Evolutionary conservation across 2,329 filamentous ascomycete genomes (phyloP).

Genomic region (Colletotrichum sp.): DNA sequence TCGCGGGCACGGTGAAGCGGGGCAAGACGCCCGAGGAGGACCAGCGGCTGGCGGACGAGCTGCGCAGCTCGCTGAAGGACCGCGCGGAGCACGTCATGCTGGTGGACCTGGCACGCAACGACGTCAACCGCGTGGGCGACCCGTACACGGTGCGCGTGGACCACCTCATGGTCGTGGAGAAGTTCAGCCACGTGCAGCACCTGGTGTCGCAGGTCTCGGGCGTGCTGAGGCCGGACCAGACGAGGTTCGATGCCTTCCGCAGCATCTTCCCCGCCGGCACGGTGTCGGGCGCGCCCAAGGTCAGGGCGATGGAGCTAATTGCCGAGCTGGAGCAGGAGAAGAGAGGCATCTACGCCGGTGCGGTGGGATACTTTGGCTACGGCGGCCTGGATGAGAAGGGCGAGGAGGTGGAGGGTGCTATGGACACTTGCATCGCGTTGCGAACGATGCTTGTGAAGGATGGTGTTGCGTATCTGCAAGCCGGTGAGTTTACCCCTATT

Average conservation of each 20-base stretch:
- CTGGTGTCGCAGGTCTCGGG: slow-evolving; percentile 95
- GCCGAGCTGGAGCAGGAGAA: slow-evolving; percentile 94
- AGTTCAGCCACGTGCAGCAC: slow-evolving; percentile 97
- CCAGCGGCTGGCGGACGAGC: slow-evolving; percentile 75
- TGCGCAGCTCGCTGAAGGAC: slow-evolving; percentile 85
- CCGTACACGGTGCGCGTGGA: slow-evolving; percentile 90
- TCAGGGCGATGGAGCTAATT: slow-evolving; percentile 96
- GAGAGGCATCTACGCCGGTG: slow-evolving; percentile 92
- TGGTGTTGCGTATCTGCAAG: slow-evolving; percentile 88
- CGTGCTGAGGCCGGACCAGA: slow-evolving; percentile 80
- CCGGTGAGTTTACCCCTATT: slow-evolving; percentile 47
- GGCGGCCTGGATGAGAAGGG: slow-evolving; percentile 71
- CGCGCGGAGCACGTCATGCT: slow-evolving; percentile 97
- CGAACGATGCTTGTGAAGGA: slow-evolving; percentile 96
- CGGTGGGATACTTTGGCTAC: slow-evolving; percentile 96
- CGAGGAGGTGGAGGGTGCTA: slow-evolving; percentile 74
- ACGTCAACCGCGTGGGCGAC: slow-evolving; percentile 94
- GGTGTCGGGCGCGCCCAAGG: slow-evolving; percentile 93
- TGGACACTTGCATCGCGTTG: slow-evolving; percentile 85
- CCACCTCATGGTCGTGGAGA: slow-evolving; percentile 90
- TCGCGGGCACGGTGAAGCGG: slow-evolving; percentile 92
- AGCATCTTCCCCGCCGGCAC: slow-evolving; percentile 98
- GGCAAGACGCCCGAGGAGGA: slow-evolving; percentile 84
- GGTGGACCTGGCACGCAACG: slow-evolving; percentile 93
- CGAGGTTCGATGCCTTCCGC: slow-evolving; percentile 92